Evolutionary conservation across 257 asterid genomes (phyloP), one percentile per base, ranked within the genome.

Genomic region (Penstemon newberryi): DNA sequence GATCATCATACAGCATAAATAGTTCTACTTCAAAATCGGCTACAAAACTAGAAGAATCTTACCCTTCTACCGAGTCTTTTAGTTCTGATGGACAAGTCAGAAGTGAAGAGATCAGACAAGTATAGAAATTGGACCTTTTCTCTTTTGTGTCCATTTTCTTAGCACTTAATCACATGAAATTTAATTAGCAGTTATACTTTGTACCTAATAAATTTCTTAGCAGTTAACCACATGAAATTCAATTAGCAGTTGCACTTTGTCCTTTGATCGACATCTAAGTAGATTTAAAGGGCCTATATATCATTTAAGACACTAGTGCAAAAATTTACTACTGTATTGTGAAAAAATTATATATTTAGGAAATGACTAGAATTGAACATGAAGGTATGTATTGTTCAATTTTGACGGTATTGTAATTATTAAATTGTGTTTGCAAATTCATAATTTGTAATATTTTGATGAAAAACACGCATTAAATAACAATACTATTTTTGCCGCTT

Each of bases 1-100:
- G 82, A 56, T 78, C 92, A 43, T 70, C 90, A 5, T 84, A 82
- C 75, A 87, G 86, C 75, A 47, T 58, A 7, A 82, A 82, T 73
- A 81, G 86, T 66, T 81, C 69, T 33, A 75, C 80, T 0, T 76
- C 83, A 5, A 77, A 77, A 44, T 60, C 81, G 0, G 57, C 66
- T 8, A 77, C 70, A 60, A 86, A 70, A 50, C 71, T 61, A 3
- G 85, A 70, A 46, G 70, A 69, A 10, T 82, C 89, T 0, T 75
- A 77, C 65, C 75, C 83, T 6, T 77, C 96, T 8, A 79, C 94
- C 0, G 92, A 68, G 49, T 76, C 92, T 5, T 86, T 70, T 33
- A 87, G 94, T 43, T 84, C 86, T 12, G 86, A 78, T 3, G 95
- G 76, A 56, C 79, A 72, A 47, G 37, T 41, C 10, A 66, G 61